phyloP scores from a whole-genome alignment of 202 grass and related monocot genomes.

The Setaria viridis region DNA sequence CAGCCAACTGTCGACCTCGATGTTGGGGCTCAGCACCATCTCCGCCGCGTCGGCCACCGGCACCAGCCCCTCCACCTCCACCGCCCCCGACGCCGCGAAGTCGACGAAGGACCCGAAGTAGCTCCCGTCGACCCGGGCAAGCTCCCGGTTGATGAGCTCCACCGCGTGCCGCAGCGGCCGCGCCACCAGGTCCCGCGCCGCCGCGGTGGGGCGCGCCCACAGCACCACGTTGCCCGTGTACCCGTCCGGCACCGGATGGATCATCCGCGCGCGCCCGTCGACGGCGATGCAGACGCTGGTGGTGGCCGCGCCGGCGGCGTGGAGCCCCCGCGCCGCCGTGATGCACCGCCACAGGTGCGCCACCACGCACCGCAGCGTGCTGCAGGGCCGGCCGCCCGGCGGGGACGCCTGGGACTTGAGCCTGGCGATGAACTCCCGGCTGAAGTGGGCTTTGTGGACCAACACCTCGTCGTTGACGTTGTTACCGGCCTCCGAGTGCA shows the following conservation, averaged over 20 bases:
- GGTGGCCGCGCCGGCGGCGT: no score
- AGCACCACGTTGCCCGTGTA: neutral
- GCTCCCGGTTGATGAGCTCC: neutral
- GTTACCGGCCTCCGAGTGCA: no score
- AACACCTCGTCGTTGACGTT: neutral
- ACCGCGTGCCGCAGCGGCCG: neutral
- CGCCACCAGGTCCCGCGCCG: neutral
- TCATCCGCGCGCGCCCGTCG: neutral
- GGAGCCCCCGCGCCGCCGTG: no score
- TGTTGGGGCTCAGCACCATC: neutral
- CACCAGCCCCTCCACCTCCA: neutral
- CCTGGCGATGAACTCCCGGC: neutral
- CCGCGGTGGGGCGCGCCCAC: neutral
- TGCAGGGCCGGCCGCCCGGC: neutral
- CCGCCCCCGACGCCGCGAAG: neutral
- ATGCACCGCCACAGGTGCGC: no score
- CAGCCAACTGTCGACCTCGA: neutral
- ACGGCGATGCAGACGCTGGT: no score
- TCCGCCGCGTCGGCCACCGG: neutral
- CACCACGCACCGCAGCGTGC: no score
- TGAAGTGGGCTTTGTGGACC: neutral
- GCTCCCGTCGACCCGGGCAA: neutral
- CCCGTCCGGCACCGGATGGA: neutral
- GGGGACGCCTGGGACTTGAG: neutral
- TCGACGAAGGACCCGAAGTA: slow-evolving; percentile 9